phyloP scores from a whole-genome alignment of 257 asterid genomes.

The Jacaranda mimosifolia region DNA sequence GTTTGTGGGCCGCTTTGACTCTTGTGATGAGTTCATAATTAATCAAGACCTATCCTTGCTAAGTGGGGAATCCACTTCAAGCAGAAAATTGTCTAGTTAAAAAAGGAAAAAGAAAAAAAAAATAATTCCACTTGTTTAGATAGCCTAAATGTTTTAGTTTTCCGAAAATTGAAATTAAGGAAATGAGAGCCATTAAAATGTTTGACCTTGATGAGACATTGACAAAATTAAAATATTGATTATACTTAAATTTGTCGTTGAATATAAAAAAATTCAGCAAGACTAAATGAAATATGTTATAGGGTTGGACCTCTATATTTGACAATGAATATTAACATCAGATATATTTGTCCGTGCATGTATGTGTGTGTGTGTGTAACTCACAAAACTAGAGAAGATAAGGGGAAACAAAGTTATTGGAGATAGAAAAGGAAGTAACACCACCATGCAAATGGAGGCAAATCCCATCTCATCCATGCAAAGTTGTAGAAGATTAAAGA shows the following conservation, averaged over 20 bases:
- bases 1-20: constrained; percentile 10
- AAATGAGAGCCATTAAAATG: constrained; percentile 29
- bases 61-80: constrained; percentile 44
- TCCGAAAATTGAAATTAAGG: constrained; percentile 22
- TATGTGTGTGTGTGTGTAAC: neutral
- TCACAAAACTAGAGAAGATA: constrained; percentile 28
- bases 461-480: constrained; percentile 51
- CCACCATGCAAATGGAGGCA: constrained; percentile 49
- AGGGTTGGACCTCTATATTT: too few relatives aligned
- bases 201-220: constrained; percentile 41
- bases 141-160: neutral
- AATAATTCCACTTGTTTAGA: constrained; percentile 9
- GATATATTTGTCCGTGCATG: too few relatives aligned
- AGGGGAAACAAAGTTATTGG: constrained; percentile 31
- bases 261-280: too few relatives aligned
- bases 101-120: neutral
- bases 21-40: neutral
- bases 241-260: too few relatives aligned
- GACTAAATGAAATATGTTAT: too few relatives aligned
- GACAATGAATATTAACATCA: too few relatives aligned
- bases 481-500: constrained; percentile 15
- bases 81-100: constrained; percentile 25
- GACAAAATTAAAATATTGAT: neutral
- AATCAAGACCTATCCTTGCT: constrained; percentile 7
- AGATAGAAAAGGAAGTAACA: constrained; percentile 35